Base-by-base conservation (phyloP, 164 flowering plant species). In the Tetrastigma voinierianum region DNA sequence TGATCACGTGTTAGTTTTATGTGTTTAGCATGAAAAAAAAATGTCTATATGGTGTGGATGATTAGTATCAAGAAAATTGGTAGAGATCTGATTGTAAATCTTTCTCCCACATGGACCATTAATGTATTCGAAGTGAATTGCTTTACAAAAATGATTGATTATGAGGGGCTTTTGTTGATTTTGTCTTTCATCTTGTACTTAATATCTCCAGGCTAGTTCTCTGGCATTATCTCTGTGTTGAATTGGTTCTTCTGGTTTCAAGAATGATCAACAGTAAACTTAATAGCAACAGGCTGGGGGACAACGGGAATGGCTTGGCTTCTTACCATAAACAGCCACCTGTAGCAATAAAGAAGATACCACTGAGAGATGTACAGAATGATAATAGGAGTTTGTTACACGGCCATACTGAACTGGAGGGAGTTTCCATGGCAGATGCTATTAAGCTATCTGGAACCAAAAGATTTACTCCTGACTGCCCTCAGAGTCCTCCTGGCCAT, bases 281-380 rank as follows among this genome's bases (percentile, higher is more conserved):
- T 21, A 46, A 24, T 11, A 69, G 11, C 24, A 56, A 56, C 11
- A 47, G 18, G 48, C n/a, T 62, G 61, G 64, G 59, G 15, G 63
- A 51, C 21, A 8, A 51, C 12, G 49, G 51, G 51, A 51, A 21
- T 51, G 16, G 17, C 51, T 51, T 52, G 49, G 13, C 57, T 49
- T 7, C 43, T 12, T 19, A 23, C 53, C 58, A 61, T 15, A 68
- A 60, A 43, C 66, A 62, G 48, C 40, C 72, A 12, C 56, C 61
- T 15, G 6, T 62, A 51, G 49, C 67, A n/a, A 17, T 25, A 44
- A 69, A 62, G 52, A 69, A 69, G 57, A 23, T 32, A 10, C 62
- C 62, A 5, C 32, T 69, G 40, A 63, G 62, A 32, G 72, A 69
- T 56, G 67, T 63, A 21, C 72, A 69, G 48, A 69, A 69, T 40